Percentiles rank a stretch among this genome's conserved stretches.
Conservation (phyloP, 1,284 basidiomycete species). For the Heterobasidion irregulare region DNA sequence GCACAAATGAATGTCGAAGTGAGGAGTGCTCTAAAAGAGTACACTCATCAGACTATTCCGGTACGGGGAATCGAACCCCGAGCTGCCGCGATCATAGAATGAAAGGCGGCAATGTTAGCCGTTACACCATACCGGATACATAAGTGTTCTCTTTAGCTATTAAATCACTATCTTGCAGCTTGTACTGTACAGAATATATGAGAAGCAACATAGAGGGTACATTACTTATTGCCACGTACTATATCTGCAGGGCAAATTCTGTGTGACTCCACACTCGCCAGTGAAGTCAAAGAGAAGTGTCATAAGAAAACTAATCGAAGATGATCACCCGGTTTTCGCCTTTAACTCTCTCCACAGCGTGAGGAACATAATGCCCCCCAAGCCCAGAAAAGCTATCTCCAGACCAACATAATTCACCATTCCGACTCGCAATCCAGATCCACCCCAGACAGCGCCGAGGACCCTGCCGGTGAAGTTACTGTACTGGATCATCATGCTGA, state of each 20-base stretch:
- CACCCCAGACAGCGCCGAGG: constrained; percentile 60
- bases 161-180: too few relatives aligned
- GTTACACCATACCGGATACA: background rate
- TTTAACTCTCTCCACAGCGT: constrained; percentile 57
- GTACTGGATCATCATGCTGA: constrained; percentile 55
- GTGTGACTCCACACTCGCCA: too few relatives aligned
- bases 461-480: constrained; percentile 59
- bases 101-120: constrained; percentile 1
- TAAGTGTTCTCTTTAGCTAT: too few relatives aligned
- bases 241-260: too few relatives aligned
- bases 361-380: constrained; percentile 46
- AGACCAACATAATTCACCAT: constrained; percentile 55
- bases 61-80: constrained; percentile 75
- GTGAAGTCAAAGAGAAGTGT: too few relatives aligned
- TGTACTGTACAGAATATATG: too few relatives aligned
- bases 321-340: constrained; percentile 45
- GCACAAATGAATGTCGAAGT: too few relatives aligned
- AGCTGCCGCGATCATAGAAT: constrained; percentile 45
- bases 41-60: constrained; percentile 24
- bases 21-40: too few relatives aligned
- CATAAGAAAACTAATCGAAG: too few relatives aligned
- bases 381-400: constrained; percentile 51
- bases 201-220: too few relatives aligned
- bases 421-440: constrained; percentile 56
- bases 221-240: too few relatives aligned